Conservation (phyloP, 1,139 yeast genomes). For the Taphrina communis region DNA sequence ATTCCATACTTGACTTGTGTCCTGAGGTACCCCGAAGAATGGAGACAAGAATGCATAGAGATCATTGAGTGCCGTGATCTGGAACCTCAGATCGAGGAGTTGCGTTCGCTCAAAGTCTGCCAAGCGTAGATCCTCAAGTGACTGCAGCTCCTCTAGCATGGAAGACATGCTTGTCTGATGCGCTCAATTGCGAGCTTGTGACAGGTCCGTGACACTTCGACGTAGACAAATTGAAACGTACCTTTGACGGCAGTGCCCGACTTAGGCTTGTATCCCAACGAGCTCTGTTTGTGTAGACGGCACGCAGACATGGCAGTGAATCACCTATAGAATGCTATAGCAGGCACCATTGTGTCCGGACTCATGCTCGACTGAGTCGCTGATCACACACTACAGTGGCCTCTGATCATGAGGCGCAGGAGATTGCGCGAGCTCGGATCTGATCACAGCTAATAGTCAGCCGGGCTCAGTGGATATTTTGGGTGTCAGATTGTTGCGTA, state of each 20-base stretch:
- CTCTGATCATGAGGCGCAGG: too few species aligned
- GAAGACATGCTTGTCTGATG: not conserved
- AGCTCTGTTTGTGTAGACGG: not conserved
- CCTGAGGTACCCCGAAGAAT: not conserved
- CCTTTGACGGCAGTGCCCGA: not conserved
- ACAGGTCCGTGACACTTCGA: not conserved
- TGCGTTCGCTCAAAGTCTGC: conserved; percentile 35
- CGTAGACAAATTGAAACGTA: too few species aligned
- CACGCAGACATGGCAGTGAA: too few species aligned
- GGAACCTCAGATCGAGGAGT: conserved; percentile 1
- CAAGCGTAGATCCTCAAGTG: conserved; percentile 20
- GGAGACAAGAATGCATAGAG: not conserved
- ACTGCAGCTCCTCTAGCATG: not conserved
- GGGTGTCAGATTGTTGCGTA: too few species aligned
- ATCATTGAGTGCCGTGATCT: not conserved
- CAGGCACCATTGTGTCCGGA: too few species aligned
- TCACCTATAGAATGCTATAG: too few species aligned
- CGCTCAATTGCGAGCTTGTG: not conserved
- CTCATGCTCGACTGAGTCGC: not conserved
- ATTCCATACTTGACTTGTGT: not conserved
- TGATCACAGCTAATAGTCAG: too few species aligned
- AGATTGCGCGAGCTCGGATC: too few species aligned
- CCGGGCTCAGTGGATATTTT: too few species aligned
- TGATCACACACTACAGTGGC: too few species aligned
- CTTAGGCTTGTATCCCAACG: not conserved